phyloP scores from a whole-genome alignment of 2,329 filamentous ascomycete species.

The Xenosphaeropsis pyriputrescens region DNA sequence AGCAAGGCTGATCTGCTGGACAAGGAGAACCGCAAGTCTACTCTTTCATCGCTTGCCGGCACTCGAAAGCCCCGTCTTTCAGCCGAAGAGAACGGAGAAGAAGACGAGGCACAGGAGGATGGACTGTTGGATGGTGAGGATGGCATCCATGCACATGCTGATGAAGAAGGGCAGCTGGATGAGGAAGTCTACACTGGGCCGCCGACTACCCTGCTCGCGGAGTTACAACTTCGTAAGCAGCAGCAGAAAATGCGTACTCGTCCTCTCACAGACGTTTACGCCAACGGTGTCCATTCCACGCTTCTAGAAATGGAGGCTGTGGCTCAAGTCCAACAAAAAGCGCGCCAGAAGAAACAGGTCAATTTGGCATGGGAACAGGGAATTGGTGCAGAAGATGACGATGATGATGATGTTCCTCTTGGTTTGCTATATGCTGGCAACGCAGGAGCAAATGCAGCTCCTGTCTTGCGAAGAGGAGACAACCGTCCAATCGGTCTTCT shows the following conservation, averaged over 20 bases:
- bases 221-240: conserved; percentile 80
- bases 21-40: conserved; percentile 7
- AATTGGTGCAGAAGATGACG: conserved; percentile 31
- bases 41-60: conserved; percentile 10
- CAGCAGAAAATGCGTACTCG: conserved; percentile 71
- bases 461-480: conserved; percentile 24
- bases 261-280: conserved; percentile 43
- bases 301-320: conserved; percentile 83
- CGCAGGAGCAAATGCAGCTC: conserved; percentile 19
- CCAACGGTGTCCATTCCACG: conserved; percentile 79
- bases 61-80: conserved; percentile 6
- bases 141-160: conserved; percentile 27
- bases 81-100: conserved; percentile 12
- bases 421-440: conserved; percentile 61
- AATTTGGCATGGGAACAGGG: conserved; percentile 77
- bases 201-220: conserved; percentile 83
- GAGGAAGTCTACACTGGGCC: conserved; percentile 46
- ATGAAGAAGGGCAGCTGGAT: conserved; percentile 25
- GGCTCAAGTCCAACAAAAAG: conserved; percentile 66
- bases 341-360: conserved; percentile 60
- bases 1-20: conserved; percentile 10
- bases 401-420: conserved; percentile 78
- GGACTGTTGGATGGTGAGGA: conserved; percentile 6
- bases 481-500: conserved; percentile 59
- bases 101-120: conserved; percentile 7